phyloP scores from a whole-genome alignment of 768 basidiomycete species.

The Aureoboletus auriporus region DNA sequence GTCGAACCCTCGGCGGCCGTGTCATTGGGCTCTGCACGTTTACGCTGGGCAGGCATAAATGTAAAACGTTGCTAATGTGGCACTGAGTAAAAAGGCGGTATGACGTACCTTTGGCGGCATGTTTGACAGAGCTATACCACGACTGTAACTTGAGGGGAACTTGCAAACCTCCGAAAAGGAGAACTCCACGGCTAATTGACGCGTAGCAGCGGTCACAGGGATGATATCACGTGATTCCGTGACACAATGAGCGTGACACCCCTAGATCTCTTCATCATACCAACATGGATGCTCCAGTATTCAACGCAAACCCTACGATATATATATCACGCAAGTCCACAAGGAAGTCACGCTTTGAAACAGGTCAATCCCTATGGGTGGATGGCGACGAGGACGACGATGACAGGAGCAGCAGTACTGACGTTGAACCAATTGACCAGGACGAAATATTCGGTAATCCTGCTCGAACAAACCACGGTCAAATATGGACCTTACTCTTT shows the following conservation, averaged over 20 bases:
- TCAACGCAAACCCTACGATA: slow-evolving; percentile 90
- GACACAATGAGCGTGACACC: slow-evolving; percentile 18
- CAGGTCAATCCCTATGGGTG: slow-evolving; percentile 59
- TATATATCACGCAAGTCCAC: slow-evolving; percentile 50
- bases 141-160: too few species aligned
- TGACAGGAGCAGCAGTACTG: slow-evolving; percentile 35
- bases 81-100: background rate
- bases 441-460: slow-evolving; percentile 86
- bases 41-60: slow-evolving; percentile 43
- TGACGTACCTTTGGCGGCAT: slow-evolving; percentile 38
- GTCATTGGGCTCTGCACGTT: slow-evolving; percentile 44
- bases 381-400: slow-evolving; percentile 38
- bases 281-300: slow-evolving; percentile 54
- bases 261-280: slow-evolving; percentile 1
- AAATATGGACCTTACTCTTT: background rate
- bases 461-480: background rate
- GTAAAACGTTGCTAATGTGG: slow-evolving; percentile 7
- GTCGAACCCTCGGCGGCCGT: slow-evolving; percentile 26
- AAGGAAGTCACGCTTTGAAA: slow-evolving; percentile 38
- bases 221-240: slow-evolving; percentile 19
- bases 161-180: slow-evolving; percentile 9
- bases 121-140: background rate
- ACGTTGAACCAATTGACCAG: slow-evolving; percentile 73
- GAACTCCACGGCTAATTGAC: slow-evolving; percentile 10
- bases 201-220: slow-evolving; percentile 12